These are phyloP conservation scores for Botrytis porri DNA, from an alignment of 2,329 filamentous ascomycete species.

Conservation along the genomic window DNA sequence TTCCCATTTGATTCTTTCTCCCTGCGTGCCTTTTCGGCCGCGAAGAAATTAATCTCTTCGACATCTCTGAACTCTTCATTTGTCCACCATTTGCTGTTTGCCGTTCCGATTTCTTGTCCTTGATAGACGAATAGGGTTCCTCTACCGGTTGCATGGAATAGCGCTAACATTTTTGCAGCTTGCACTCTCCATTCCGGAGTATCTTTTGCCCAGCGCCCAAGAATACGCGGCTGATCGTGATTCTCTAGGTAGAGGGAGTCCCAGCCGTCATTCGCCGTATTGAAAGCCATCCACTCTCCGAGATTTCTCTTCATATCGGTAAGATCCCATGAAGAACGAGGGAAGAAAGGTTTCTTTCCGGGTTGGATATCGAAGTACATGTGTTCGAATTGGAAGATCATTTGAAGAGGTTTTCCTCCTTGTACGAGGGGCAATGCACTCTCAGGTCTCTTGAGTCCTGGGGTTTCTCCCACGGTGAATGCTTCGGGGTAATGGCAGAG, in stretches of 20 bases:
- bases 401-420: conserved; percentile 59
- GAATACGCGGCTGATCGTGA: conserved; percentile 52
- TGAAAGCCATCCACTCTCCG: conserved; percentile 50
- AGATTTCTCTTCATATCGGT: conserved; percentile 47
- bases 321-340: conserved; percentile 36
- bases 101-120: conserved; percentile 59
- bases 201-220: conserved; percentile 47
- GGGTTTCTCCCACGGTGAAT: conserved; percentile 52
- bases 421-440: conserved; percentile 54
- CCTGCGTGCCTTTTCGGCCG: conserved; percentile 23
- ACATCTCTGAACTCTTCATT: conserved; percentile 69
- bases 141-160: conserved; percentile 47
- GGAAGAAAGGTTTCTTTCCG: conserved; percentile 27
- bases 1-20: conserved; percentile 37
- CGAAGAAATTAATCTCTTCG: conserved; percentile 51
- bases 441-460: conserved; percentile 44
- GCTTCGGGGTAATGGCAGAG: conserved; percentile 44
- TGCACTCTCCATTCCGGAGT: conserved; percentile 42
- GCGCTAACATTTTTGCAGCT: conserved; percentile 53
- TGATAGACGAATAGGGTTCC: conserved; percentile 60
- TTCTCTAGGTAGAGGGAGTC: conserved; percentile 57
- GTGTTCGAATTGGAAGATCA: conserved; percentile 71
- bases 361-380: conserved; percentile 26
- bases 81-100: conserved; percentile 56
- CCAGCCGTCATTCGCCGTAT: conserved; percentile 53